Base-by-base conservation (phyloP, 495 filamentous ascomycete species). In the Poronia punctata region DNA sequence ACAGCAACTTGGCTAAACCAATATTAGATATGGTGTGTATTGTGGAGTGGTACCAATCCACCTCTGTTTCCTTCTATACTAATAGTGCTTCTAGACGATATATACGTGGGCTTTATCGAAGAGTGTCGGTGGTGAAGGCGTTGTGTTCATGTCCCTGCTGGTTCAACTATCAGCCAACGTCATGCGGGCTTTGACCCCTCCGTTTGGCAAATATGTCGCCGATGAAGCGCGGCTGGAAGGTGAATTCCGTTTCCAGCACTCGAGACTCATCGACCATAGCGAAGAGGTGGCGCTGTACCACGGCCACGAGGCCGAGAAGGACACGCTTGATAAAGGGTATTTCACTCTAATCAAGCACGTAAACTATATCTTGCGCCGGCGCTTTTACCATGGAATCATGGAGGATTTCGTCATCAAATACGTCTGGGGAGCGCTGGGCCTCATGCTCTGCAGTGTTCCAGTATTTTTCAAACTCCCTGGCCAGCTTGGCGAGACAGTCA, bases 361-460 rank as follows among this genome's bases (percentile, higher is more conserved):
- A 56, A 98, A 98, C 57, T 88, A 92, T 53, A 94, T 96, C 50
- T 65, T 98, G 27, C 73, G 88, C 23, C 68, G 86, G 42, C 75
- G 92, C 19, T 81, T 98, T 50, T 97, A 95, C 57, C 88, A 98
- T 54, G 88, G 88, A 9, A 81, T 98, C 46, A 96, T 97, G 92
- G 93, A 98, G 57, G 92, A 98, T 58, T 98, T 95, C 65, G 85
- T 97, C 10, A 90, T 97, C 53, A 98, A 98, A 65, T 98, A 98
- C 55, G 92, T 95, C 68, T 98, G 92, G 92, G 93, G 93, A 37
- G 92, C 92, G 4, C 50, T 98, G 32, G 92, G 92, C 5, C 73
- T 97, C 51, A 63, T 93, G 46, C 80, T 98, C n/a, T 97, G 93
- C 68, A 90, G 88, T 55, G 78, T 95, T 3, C 92, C 92, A 1